Evolutionary conservation across 2,329 filamentous ascomycete species (phyloP), one percentile per base, ranked within the genome.

Genomic region (Penicillium sp.): DNA sequence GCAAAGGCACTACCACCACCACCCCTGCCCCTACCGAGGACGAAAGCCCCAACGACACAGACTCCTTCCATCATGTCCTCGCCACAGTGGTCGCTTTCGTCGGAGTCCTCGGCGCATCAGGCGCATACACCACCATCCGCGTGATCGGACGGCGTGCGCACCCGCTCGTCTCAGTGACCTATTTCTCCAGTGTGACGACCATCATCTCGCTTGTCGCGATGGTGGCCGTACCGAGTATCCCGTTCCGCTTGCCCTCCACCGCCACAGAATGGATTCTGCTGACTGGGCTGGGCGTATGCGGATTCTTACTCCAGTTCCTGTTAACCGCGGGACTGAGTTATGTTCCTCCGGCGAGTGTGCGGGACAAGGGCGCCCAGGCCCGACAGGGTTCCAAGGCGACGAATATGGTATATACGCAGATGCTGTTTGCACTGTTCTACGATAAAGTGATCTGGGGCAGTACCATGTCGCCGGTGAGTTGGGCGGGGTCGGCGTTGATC

Each of bases 261-360:
- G 33, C 68, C 3, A 70, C 74, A 1, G 74, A 90, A 62, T 91
- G 86, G 84, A 65, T 71, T 0, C 76, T 90, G 35, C 70, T 95
- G 12, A 46, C 83, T 0, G 79, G 84, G 34, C 72, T 95, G 4
- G 88, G 86, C 0, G 61, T 81, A 0, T 84, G 84, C 54, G 90
- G 90, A 0, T 91, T 95, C 62, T 66, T 85, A 24, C 86, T 91
- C 80, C 90, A 95, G 77, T 89, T 89, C 56, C 75, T 94, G n/a
- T 73, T 94, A 13, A 93, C 90, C 1, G 79, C 81, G 0, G 89
- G 88, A 0, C 70, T 96, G 41, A 76, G 85, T 25, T 81, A 84
- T 51, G 86, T 90, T 60, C 85, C 84, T 52, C 78, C 77, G 1
- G 71, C 72, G 11, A 36, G 42, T 37, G 42, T 43, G 3, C 49